Conservation (phyloP, 768 basidiomycete genomes). For the Xerocomus potaroensis region DNA sequence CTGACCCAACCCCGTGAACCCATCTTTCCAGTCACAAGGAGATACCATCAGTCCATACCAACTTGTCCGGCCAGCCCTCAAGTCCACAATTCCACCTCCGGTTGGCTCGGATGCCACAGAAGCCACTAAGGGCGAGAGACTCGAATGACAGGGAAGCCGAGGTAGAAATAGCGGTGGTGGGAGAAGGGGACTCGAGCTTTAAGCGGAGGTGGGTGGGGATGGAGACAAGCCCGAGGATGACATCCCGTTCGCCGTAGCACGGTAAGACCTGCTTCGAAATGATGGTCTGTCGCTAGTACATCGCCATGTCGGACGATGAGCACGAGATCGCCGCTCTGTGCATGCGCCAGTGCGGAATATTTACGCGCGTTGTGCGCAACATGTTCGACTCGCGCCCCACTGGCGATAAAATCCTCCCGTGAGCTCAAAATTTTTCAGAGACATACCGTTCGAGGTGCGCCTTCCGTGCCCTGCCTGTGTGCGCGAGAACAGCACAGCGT, state of each 20-base stretch:
- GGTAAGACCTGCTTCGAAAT: background rate
- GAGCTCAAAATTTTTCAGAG: background rate
- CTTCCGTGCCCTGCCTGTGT: conserved; percentile 2
- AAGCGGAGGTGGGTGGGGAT: background rate
- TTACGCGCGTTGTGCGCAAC: conserved; percentile 3
- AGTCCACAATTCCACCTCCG: background rate
- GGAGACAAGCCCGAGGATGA: background rate
- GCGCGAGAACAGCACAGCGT: background rate
- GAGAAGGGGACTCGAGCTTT: background rate
- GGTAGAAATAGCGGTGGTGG: background rate
- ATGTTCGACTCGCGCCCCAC: background rate
- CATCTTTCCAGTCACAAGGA: background rate
- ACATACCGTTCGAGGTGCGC: background rate
- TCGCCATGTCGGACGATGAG: conserved; percentile 5
- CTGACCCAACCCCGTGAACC: background rate
- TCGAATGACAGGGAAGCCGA: background rate
- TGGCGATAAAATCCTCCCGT: background rate
- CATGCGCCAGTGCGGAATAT: background rate
- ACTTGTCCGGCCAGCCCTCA: background rate
- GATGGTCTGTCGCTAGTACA: background rate
- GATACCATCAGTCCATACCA: too few relatives aligned
- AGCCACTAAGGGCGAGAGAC: background rate
- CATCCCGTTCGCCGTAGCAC: background rate
- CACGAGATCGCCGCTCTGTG: background rate
- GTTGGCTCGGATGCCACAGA: background rate